Evolutionary conservation across 257 asterid genomes (phyloP), one percentile per base, ranked within the genome.

Genomic region (Solanum pinnatisectum): DNA sequence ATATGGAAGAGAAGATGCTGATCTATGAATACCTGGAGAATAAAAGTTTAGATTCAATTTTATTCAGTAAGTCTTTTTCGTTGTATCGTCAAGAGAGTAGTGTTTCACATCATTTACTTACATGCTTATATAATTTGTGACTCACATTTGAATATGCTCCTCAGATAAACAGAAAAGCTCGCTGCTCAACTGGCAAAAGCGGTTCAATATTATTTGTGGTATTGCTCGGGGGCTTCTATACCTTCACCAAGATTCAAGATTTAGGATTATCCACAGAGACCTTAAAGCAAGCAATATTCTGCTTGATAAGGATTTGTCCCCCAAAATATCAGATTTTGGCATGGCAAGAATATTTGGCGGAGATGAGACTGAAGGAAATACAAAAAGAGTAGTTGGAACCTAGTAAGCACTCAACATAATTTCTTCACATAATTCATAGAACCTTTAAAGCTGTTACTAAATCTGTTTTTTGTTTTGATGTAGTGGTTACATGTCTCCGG

Each of bases 401-500:
- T 95, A 95, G 98, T 95, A 92, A 93, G 95, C 87, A 27, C 71
- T 35, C 5, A 79, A 79, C 72, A 6, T 30, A 35, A 14, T 46
- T 33, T 37, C 11, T 33, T 27, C 30, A 5, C n/a, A 56, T 77
- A 5, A 5, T 49, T 83, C n/a, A 5, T 81, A 18, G 20, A 81
- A 46, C 44, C 27, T 81, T 46, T 2, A 59, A 30, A 30, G 42
- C 76, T 46, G 9, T 87, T 49, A 46, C 70, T 73, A 71, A 68
- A 36, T 42, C 49, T 35, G 10, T 68, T 10, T 33, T 56, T 63
- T 72, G 3, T 86, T 74, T 33, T 67, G 68, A 37, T 87, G 90
- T 92, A 95, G 98, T 87, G 98, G 98, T 56, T 95, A 95, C 92
- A 95, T 94, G 98, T 92, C 98, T 9, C 98, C 98, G 3, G 98